These are phyloP conservation scores for Tolypocladium endophyticum DNA, from an alignment of 2,329 filamentous ascomycete species.

Conservation along the genomic window DNA sequence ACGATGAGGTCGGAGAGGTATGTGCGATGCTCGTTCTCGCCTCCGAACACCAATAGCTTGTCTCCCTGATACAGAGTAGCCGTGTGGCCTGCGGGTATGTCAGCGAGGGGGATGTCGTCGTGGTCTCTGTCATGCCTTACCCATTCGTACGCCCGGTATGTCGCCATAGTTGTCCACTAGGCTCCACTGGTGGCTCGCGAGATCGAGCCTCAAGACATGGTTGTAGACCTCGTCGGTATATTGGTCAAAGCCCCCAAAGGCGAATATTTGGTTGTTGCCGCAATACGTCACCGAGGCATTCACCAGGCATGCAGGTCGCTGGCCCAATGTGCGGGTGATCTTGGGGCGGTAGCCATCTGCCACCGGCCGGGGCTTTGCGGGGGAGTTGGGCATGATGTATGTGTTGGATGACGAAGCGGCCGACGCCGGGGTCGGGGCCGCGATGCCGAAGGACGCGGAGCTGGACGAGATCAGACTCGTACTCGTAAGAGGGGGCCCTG, in stretches of 20 bases:
- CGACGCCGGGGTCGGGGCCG: constrained; percentile 13
- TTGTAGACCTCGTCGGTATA: constrained; percentile 99
- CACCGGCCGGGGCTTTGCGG: constrained; percentile 53
- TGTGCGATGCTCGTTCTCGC: constrained; percentile 93
- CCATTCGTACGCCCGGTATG: constrained; percentile 95
- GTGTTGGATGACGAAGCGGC: constrained; percentile 48
- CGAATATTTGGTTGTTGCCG: constrained; percentile 93
- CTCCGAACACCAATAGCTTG: constrained; percentile 94
- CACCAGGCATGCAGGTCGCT: constrained; percentile 85
- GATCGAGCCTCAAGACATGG: constrained; percentile 82
- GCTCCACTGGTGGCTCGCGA: constrained; percentile 84
- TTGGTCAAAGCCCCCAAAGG: constrained; percentile 96
- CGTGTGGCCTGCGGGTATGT: constrained; percentile 62
- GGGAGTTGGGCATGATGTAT: constrained; percentile 85
- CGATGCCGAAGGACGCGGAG: constrained; percentile 11
- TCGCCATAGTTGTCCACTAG: constrained; percentile 98
- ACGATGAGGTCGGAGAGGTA: constrained; percentile 94
- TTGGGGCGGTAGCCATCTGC: constrained; percentile 74
- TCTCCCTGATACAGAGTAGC: constrained; percentile 87
- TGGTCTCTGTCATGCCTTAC: constrained; percentile 28
- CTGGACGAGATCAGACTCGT: constrained; percentile 13
- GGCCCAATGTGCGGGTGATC: constrained; percentile 67
- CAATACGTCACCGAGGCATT: constrained; percentile 99
- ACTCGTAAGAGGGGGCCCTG: constrained; percentile 9
- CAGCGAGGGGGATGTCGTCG: constrained; percentile 1